These are phyloP conservation scores for Diaporthe aspalathi DNA, from an alignment of 2,329 filamentous ascomycete species.

Conservation along the genomic window DNA sequence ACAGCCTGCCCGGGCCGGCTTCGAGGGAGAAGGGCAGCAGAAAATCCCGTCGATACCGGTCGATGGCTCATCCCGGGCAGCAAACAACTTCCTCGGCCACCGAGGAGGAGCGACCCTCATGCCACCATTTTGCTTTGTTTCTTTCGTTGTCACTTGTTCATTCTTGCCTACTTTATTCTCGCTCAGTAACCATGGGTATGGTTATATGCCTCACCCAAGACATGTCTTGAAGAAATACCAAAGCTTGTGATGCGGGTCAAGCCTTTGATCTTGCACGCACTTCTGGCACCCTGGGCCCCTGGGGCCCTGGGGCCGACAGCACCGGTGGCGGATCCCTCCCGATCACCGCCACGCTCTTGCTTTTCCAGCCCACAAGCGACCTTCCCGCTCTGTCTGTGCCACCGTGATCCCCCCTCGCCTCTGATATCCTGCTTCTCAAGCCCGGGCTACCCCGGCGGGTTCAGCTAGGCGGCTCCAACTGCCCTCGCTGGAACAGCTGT, in stretches of 20 bases:
- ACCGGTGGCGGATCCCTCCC: conserved; percentile 4
- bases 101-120: not conserved
- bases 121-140: not conserved
- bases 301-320: conserved; percentile 7
- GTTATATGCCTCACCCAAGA: conserved; percentile 22
- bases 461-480: not conserved
- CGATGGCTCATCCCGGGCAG: not conserved
- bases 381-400: conserved; percentile 26
- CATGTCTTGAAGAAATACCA: conserved; percentile 13
- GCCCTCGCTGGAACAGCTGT: conserved; percentile 9
- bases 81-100: not conserved
- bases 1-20: not conserved
- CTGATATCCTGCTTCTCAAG: not conserved
- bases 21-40: not conserved
- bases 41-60: not conserved
- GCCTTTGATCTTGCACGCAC: conserved; percentile 15
- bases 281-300: conserved; percentile 10
- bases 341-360: conserved; percentile 24
- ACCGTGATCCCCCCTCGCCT: conserved; percentile 4
- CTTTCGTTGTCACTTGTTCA: not conserved
- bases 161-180: not conserved
- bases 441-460: not conserved
- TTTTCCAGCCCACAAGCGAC: conserved; percentile 12
- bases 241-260: conserved; percentile 27
- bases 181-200: not conserved